A percentile compares a stretch with the other conserved stretches of the same genome.
These are phyloP conservation scores for Tetracladium setigerum DNA, from an alignment of 495 filamentous ascomycete genomes.

Conservation along the genomic window DNA sequence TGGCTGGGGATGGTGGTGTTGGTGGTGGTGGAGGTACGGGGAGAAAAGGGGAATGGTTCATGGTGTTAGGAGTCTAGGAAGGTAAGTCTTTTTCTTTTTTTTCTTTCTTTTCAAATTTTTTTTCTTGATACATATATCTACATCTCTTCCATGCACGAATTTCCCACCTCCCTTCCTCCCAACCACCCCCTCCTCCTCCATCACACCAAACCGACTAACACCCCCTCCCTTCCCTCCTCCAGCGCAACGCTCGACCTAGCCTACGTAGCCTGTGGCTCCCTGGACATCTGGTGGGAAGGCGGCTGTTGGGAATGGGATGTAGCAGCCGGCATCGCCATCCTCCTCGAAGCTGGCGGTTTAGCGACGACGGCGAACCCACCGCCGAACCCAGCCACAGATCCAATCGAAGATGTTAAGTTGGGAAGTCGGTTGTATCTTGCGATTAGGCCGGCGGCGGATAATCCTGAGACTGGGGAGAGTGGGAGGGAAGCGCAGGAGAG, in stretches of 20 bases:
- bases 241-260: constrained; percentile 72
- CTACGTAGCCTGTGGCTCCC: constrained; percentile 57
- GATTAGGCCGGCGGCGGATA: constrained; percentile 57
- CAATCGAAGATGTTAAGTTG: constrained; percentile 48
- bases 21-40: constrained; percentile 32
- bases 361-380: constrained; percentile 63
- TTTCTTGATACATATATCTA: too few relatives aligned
- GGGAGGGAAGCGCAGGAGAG: constrained; percentile 56
- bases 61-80: constrained; percentile 60
- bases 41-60: constrained; percentile 71
- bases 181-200: background rate
- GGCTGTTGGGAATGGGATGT: constrained; percentile 86
- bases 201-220: constrained; percentile 13
- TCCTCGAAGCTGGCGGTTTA: constrained; percentile 64
- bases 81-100: constrained; percentile 9
- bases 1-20: constrained; percentile 55
- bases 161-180: too few relatives aligned
- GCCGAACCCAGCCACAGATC: constrained; percentile 38
- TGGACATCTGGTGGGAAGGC: constrained; percentile 81
- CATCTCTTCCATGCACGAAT: background rate
- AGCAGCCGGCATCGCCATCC: constrained; percentile 70
- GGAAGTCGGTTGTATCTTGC: constrained; percentile 60
- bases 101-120: background rate
- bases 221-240: too few relatives aligned
- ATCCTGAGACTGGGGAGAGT: constrained; percentile 39